These are phyloP conservation scores for Pythium aristosporum DNA, from an alignment of 352 stramenopile species.

Conservation along the genomic window DNA sequence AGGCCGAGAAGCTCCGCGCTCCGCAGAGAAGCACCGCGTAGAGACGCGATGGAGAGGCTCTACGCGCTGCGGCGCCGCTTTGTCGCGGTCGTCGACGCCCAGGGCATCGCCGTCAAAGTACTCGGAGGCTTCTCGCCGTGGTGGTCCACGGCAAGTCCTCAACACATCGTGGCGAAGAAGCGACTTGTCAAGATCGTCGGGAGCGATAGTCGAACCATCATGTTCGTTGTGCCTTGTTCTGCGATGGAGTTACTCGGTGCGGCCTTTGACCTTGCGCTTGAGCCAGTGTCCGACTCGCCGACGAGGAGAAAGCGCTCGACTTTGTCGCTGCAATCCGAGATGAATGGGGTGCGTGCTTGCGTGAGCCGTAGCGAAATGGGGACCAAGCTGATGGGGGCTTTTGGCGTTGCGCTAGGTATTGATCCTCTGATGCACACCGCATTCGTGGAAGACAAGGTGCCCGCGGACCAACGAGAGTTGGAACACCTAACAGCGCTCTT, in stretches of 20 bases:
- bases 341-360: conserved; percentile 13
- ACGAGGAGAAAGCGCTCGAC: conserved; percentile 21
- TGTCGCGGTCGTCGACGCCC: conserved; percentile 19
- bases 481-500: conserved; percentile 17
- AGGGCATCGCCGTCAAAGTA: conserved; percentile 14
- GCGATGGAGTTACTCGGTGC: not conserved
- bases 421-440: conserved; percentile 10
- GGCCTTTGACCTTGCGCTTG: not conserved
- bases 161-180: conserved; percentile 16
- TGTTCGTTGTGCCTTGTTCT: conserved; percentile 2
- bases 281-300: conserved; percentile 10
- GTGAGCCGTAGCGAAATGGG: not conserved
- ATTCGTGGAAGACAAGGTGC: not conserved
- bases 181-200: conserved; percentile 23
- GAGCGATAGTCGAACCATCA: conserved; percentile 5
- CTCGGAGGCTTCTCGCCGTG: conserved; percentile 12
- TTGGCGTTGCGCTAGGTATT: conserved; percentile 1
- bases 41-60: conserved; percentile 6
- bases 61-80: conserved; percentile 19
- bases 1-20: not conserved
- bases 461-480: conserved; percentile 12
- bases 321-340: conserved; percentile 11
- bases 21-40: not conserved
- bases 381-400: not conserved
- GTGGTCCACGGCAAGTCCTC: conserved; percentile 15